Evolutionary conservation across 805 yeast genomes (phyloP).

Genomic region (Barnettozyma populi): DNA sequence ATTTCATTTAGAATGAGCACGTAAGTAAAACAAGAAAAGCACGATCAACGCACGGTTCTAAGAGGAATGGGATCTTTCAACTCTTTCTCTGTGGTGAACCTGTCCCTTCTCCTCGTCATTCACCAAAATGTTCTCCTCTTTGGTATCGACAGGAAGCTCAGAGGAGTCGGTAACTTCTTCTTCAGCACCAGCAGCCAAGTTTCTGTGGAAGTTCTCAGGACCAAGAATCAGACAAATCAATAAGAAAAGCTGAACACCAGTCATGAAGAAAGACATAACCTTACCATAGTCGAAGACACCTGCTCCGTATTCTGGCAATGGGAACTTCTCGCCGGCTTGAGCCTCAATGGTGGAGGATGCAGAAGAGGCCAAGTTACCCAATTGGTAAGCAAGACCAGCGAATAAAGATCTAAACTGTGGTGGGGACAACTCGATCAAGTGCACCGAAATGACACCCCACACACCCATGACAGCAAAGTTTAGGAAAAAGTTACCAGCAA

Average conservation of each 20-base stretch:
- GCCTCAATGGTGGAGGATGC: conserved; percentile 71
- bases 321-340: conserved; percentile 22
- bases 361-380: conserved; percentile 23
- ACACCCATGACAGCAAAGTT: conserved; percentile 67
- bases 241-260: conserved; percentile 53
- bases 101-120: conserved; percentile 8
- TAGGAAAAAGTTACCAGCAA: conserved; percentile 59
- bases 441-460: conserved; percentile 69
- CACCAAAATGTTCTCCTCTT: neutral
- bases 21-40: neutral
- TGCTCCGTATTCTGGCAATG: conserved; percentile 15
- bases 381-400: conserved; percentile 49
- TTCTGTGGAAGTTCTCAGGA: conserved; percentile 46
- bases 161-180: conserved; percentile 13
- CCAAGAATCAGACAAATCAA: conserved; percentile 46
- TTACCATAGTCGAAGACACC: conserved; percentile 54
- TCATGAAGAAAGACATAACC: conserved; percentile 67
- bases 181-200: conserved; percentile 25
- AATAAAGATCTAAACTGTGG: conserved; percentile 59
- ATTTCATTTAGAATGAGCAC: neutral
- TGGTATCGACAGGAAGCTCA: conserved; percentile 12
- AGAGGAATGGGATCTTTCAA: neutral
- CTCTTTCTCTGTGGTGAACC: conserved; percentile 5
- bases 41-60: neutral
- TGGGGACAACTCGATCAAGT: conserved; percentile 60